Conservation (phyloP, 2,329 filamentous ascomycete species). For the Endoconidiophora laricicola region DNA sequence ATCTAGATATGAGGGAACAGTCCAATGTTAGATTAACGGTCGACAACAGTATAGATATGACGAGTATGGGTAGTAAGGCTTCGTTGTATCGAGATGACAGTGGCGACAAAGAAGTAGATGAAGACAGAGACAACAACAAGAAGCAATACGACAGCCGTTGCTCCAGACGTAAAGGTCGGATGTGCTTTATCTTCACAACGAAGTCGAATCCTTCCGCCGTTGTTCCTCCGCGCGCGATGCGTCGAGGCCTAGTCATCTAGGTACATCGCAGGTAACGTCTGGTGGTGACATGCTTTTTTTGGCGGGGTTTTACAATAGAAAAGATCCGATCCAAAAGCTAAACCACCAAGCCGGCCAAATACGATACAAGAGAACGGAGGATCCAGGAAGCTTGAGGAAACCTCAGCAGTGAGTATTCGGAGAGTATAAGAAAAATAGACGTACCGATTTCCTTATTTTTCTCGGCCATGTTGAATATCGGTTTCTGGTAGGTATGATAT, state of each 20-base stretch:
- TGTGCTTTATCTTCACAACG: background rate
- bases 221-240: background rate
- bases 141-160: background rate
- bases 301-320: conserved; percentile 5
- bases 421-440: conserved; percentile 15
- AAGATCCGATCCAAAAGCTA: background rate
- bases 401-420: background rate
- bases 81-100: too few relatives aligned
- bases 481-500: conserved; percentile 7
- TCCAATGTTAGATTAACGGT: background rate
- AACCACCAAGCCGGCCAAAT: background rate
- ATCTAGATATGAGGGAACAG: conserved; percentile 34
- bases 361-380: background rate
- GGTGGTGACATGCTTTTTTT: background rate
- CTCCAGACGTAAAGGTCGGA: background rate
- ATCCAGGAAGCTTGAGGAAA: background rate
- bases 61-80: too few relatives aligned
- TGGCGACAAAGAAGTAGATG: too few relatives aligned
- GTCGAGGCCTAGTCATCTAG: conserved; percentile 1
- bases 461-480: conserved; percentile 26
- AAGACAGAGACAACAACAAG: background rate
- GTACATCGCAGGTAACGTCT: background rate
- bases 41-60: too few relatives aligned
- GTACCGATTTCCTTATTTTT: conserved; percentile 27
- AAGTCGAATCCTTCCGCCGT: background rate